phyloP scores from a whole-genome alignment of 2,329 filamentous ascomycete genomes.

The Trichoderma endophyticum region DNA sequence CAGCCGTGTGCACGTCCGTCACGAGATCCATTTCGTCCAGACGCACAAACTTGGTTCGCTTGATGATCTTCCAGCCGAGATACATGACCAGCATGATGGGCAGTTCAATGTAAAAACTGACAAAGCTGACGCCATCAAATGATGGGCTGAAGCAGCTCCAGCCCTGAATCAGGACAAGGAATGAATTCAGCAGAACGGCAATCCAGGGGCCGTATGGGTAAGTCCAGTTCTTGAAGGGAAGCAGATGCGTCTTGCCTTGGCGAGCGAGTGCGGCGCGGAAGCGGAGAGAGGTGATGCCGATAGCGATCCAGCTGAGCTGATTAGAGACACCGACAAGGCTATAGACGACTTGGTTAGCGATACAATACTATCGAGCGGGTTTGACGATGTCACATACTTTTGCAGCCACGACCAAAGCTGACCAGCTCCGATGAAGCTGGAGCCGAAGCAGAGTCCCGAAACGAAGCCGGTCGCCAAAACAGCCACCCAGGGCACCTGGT shows the following conservation, averaged over 20 bases:
- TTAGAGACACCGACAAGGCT: constrained; percentile 62
- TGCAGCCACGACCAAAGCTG: constrained; percentile 66
- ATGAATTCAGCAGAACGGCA: constrained; percentile 53
- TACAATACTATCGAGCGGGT: not conserved
- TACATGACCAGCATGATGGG: constrained; percentile 62
- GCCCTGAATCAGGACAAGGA: constrained; percentile 62
- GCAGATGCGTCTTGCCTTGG: constrained; percentile 57
- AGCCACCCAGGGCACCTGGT: constrained; percentile 39
- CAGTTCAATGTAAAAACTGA: constrained; percentile 62
- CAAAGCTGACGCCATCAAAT: constrained; percentile 58
- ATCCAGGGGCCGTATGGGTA: constrained; percentile 61
- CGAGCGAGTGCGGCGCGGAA: constrained; percentile 56
- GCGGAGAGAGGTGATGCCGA: constrained; percentile 62
- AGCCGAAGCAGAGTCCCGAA: constrained; percentile 60
- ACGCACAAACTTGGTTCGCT: constrained; percentile 57
- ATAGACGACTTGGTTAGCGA: not conserved
- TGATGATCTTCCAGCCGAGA: constrained; percentile 67
- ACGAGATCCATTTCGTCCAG: constrained; percentile 61
- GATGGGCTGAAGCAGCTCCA: constrained; percentile 60
- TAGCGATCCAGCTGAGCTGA: constrained; percentile 64
- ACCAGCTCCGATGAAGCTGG: constrained; percentile 62
- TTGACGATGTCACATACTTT: constrained; percentile 44
- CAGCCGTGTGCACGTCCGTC: constrained; percentile 56
- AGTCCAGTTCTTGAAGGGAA: constrained; percentile 65
- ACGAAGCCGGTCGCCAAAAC: constrained; percentile 53